Percentiles rank a stretch among this genome's conserved stretches.
These are phyloP conservation scores for Nephelium lappaceum DNA, from an alignment of 345 rosid genomes.

Conservation along the genomic window DNA sequence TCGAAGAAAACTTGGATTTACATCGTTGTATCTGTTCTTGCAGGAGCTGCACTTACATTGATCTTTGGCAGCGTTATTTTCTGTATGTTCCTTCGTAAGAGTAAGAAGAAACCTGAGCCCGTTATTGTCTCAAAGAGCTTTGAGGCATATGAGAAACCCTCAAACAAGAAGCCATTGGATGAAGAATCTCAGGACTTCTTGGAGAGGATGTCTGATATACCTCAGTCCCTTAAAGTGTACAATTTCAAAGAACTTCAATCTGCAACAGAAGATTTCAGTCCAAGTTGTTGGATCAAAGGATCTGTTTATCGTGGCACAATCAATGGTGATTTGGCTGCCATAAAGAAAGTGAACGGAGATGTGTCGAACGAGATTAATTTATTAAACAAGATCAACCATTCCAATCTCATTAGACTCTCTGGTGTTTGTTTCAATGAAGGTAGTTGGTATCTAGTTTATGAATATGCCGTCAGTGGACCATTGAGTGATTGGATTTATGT, in stretches of 20 bases:
- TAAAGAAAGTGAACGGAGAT: conserved; percentile 72
- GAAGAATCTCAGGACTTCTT: conserved; percentile 46
- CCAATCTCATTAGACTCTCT: conserved; percentile 66
- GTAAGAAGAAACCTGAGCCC: conserved; percentile 29
- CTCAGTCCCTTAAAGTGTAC: conserved; percentile 63
- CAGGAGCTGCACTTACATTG: conserved; percentile 42
- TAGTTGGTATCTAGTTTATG: conserved; percentile 74
- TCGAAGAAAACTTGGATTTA: conserved; percentile 62
- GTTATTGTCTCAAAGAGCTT: conserved; percentile 29
- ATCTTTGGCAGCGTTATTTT: conserved; percentile 34
- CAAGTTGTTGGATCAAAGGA: conserved; percentile 50
- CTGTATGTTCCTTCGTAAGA: conserved; percentile 28
- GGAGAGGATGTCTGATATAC: conserved; percentile 47
- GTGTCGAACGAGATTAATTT: conserved; percentile 66
- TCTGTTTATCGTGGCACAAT: conserved; percentile 65
- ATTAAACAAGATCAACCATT: conserved; percentile 67
- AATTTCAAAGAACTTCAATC: conserved; percentile 54
- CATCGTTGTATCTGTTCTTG: conserved; percentile 46
- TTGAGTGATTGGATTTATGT: conserved; percentile 68
- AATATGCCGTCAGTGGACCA: conserved; percentile 68
- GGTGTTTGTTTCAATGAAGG: conserved; percentile 72
- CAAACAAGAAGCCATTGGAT: conserved; percentile 35
- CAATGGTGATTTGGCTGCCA: conserved; percentile 70
- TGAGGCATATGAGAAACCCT: conserved; percentile 39
- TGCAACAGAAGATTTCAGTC: conserved; percentile 69